Evolutionary conservation across 495 filamentous ascomycete genomes (phyloP).

Genomic region (Penicillium chermesinum): DNA sequence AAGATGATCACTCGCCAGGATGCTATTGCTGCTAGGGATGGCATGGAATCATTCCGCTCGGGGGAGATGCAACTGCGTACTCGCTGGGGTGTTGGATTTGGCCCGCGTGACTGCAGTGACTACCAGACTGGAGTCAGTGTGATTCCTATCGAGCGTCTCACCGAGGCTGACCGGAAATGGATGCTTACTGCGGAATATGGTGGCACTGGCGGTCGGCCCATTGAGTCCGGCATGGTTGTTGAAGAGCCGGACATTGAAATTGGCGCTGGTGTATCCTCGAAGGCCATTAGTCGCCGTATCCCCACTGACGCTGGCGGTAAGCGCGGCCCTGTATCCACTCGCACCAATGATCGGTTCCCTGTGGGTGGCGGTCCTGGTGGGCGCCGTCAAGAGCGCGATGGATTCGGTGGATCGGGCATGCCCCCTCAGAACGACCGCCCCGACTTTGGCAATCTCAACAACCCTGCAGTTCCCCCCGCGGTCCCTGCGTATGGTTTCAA

Average conservation of each 20-base stretch:
- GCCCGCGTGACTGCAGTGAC: constrained; percentile 94
- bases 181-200: constrained; percentile 92
- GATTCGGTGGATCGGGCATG: constrained; percentile 28
- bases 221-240: constrained; percentile 80
- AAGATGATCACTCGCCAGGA: constrained; percentile 92
- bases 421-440: constrained; percentile 19
- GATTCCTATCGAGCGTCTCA: constrained; percentile 86
- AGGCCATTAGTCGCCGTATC: constrained; percentile 84
- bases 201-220: constrained; percentile 76
- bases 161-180: constrained; percentile 96
- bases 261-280: constrained; percentile 92
- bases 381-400: constrained; percentile 44
- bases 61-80: constrained; percentile 78
- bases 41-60: constrained; percentile 76
- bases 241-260: constrained; percentile 99
- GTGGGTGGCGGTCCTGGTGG: constrained; percentile 26
- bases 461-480: constrained; percentile 54
- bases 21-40: constrained; percentile 77
- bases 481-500: constrained; percentile 66
- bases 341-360: constrained; percentile 45
- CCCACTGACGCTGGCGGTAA: constrained; percentile 69
- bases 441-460: constrained; percentile 43
- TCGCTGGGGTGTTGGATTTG: constrained; percentile 96
- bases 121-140: constrained; percentile 89
- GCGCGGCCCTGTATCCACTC: constrained; percentile 66